phyloP scores from a whole-genome alignment of 306 rosid species.

The Calophaca sinica region DNA sequence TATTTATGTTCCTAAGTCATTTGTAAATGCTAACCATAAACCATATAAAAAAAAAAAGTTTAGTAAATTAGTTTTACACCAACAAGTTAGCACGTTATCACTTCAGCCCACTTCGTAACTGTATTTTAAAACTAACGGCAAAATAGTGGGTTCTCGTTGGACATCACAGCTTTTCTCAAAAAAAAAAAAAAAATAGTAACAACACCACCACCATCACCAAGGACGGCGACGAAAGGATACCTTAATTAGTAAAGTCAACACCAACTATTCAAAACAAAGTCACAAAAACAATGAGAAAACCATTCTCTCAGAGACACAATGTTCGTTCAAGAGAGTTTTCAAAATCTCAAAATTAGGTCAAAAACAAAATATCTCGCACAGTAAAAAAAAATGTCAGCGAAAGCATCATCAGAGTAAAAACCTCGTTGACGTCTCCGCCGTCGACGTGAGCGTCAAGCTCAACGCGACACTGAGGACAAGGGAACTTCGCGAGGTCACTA shows the following conservation, averaged over 20 bases:
- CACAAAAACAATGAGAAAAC: neutral
- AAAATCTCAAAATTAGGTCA: conserved; percentile 22
- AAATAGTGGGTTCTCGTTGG: no score
- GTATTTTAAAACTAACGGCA: no score
- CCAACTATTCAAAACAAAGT: neutral
- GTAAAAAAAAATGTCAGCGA: neutral
- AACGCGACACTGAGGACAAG: conserved; percentile 77
- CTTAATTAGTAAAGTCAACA: neutral
- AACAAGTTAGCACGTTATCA: no score
- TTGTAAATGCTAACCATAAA: neutral
- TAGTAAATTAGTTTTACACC: no score
- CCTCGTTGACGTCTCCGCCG: conserved; percentile 48
- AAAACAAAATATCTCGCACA: neutral
- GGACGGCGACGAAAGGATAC: neutral
- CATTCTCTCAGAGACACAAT: neutral
- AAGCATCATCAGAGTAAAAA: neutral
- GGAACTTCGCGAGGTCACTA: conserved; percentile 63
- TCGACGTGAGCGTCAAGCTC: conserved; percentile 65
- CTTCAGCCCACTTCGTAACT: no score
- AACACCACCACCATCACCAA: neutral
- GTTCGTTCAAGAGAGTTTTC: neutral
- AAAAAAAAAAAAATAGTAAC: neutral
- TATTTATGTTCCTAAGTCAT: neutral
- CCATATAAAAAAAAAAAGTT: neutral
- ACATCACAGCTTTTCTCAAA: no score